A percentile compares a stretch with the other conserved stretches of the same genome.
Evolutionary conservation across 257 asterid species (phyloP).

Genomic region (Cynanchum wilfordii): DNA sequence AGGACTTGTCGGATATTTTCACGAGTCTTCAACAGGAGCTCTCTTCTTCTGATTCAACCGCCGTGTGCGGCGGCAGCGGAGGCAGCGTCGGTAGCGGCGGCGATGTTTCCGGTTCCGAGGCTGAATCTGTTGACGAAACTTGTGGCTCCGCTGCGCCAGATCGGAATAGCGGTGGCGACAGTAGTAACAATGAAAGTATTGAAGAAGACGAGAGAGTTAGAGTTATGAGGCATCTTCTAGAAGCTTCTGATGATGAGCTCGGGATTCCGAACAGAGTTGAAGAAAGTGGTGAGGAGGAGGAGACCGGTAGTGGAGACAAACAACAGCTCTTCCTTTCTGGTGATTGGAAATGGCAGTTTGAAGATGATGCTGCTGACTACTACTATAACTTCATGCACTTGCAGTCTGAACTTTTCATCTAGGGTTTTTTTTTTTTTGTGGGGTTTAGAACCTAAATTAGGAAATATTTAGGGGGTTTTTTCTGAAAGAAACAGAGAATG

Average conservation of each 20-base stretch:
- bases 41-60: conserved; percentile 28
- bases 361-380: conserved; percentile 67
- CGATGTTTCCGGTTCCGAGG: conserved; percentile 1
- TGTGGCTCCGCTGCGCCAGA: conserved; percentile 7
- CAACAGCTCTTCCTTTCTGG: conserved; percentile 23
- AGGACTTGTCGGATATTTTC: conserved; percentile 54
- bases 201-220: conserved; percentile 37
- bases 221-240: conserved; percentile 76
- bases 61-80: conserved; percentile 3
- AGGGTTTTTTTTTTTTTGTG: conserved; percentile 17
- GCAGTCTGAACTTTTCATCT: conserved; percentile 70
- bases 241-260: conserved; percentile 89
- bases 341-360: conserved; percentile 70
- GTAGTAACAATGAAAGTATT: conserved; percentile 15
- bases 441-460: conserved; percentile 14
- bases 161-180: neutral
- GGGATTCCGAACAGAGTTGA: conserved; percentile 53
- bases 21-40: conserved; percentile 61
- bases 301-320: conserved; percentile 20
- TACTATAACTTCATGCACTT: conserved; percentile 54
- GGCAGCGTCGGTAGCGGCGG: neutral
- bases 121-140: conserved; percentile 10
- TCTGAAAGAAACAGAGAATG: neutral
- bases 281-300: conserved; percentile 28
- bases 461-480: conserved; percentile 26